A percentile compares a stretch with the other conserved stretches of the same genome.
phyloP scores from a whole-genome alignment of 192 early-diverging fungal genomes.

The Umbelopsis vinacea region DNA sequence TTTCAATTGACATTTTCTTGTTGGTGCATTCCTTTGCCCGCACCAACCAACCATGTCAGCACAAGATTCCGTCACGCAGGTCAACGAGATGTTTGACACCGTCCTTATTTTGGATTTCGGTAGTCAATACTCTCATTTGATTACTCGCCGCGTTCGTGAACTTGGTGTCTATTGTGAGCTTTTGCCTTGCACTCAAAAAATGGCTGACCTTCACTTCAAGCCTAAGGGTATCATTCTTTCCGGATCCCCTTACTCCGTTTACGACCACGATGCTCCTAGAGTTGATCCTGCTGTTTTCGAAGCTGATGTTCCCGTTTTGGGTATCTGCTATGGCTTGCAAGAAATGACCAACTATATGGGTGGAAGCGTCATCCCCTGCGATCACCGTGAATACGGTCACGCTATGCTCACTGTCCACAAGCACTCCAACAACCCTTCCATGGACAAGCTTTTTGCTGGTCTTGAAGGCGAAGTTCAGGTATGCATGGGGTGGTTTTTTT shows the following conservation, averaged over 20 bases:
- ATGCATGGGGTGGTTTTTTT: slow-evolving; percentile 5
- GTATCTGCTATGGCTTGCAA: slow-evolving; percentile 99
- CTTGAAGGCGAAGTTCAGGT: slow-evolving; percentile 64
- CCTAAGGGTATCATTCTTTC: slow-evolving; percentile 97
- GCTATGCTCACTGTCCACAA: slow-evolving; percentile 74
- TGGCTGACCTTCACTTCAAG: slow-evolving; percentile 91
- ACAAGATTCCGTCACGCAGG: slow-evolving; percentile 55
- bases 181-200: slow-evolving; percentile 94
- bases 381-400: slow-evolving; percentile 96
- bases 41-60: slow-evolving; percentile 23
- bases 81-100: slow-evolving; percentile 89
- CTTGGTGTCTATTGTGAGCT: slow-evolving; percentile 99
- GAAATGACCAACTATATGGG: slow-evolving; percentile 91
- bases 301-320: slow-evolving; percentile 89
- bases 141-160: slow-evolving; percentile 94
- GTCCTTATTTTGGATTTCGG: slow-evolving; percentile 99
- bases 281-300: slow-evolving; percentile 91
- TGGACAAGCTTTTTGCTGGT: slow-evolving; percentile 72
- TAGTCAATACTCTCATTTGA: slow-evolving; percentile 98
- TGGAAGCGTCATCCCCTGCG: slow-evolving; percentile 85
- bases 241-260: slow-evolving; percentile 96
- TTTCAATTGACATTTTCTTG: slow-evolving; percentile 8
- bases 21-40: slow-evolving; percentile 19
- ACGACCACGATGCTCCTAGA: slow-evolving; percentile 92
- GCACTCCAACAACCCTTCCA: slow-evolving; percentile 64